Conservation (phyloP, 345 rosid species). For the Salix caprea region DNA sequence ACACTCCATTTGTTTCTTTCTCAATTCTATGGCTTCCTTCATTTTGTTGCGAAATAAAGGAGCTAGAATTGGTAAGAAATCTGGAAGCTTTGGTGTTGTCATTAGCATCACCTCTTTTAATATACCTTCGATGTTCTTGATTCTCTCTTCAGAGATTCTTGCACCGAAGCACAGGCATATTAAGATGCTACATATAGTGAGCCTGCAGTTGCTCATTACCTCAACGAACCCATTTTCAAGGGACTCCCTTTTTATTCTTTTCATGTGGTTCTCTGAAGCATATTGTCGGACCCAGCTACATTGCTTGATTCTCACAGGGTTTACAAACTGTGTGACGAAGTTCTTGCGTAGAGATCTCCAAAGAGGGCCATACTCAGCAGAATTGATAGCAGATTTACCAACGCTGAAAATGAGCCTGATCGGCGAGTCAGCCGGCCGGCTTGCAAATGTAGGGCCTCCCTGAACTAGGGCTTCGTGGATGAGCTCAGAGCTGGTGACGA, state of each 20-base stretch:
- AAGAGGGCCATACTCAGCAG: slow-evolving; percentile 27
- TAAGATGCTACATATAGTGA: slow-evolving; percentile 22
- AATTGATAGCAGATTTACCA: slow-evolving; percentile 31
- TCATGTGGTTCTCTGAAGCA: slow-evolving; percentile 27
- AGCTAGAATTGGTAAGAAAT: slow-evolving; percentile 25
- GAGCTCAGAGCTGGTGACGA: slow-evolving; percentile 24
- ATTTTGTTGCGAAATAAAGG: slow-evolving; percentile 18
- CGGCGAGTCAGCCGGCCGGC: slow-evolving; percentile 27
- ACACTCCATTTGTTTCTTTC: slow-evolving; percentile 26
- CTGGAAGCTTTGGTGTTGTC: slow-evolving; percentile 22
- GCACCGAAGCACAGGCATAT: slow-evolving; percentile 30
- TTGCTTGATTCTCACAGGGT: slow-evolving; percentile 21
- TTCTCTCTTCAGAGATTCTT: slow-evolving; percentile 19
- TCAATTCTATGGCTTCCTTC: slow-evolving; percentile 18
- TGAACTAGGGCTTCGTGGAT: slow-evolving; percentile 31
- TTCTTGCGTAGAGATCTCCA: slow-evolving; percentile 31
- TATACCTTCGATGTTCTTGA: slow-evolving; percentile 14
- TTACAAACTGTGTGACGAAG: slow-evolving; percentile 23
- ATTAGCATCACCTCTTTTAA: slow-evolving; percentile 29
- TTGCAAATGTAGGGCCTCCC: slow-evolving; percentile 23
- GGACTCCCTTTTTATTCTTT: slow-evolving; percentile 8
- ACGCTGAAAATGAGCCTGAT: slow-evolving; percentile 29
- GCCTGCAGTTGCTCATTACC: slow-evolving; percentile 21
- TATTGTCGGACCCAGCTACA: slow-evolving; percentile 26
- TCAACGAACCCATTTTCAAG: slow-evolving; percentile 18